These are phyloP conservation scores for Raffaelea deltoideospora DNA, from an alignment of 2,329 filamentous ascomycete species.

Conservation along the genomic window DNA sequence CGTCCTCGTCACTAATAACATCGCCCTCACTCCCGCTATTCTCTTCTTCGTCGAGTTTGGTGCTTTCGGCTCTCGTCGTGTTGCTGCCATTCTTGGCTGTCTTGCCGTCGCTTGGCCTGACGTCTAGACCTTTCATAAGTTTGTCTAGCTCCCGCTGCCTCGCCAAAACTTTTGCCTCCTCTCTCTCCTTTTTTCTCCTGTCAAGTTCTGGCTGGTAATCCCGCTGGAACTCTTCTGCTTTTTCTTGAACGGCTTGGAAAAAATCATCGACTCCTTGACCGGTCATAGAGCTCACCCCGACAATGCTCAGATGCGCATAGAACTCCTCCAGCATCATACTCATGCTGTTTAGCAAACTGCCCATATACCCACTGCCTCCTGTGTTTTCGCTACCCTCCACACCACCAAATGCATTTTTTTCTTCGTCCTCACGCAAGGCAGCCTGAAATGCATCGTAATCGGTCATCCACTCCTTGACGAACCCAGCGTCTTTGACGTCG, in stretches of 20 bases:
- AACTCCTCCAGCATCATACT: conserved; percentile 95
- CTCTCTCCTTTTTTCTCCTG: conserved; percentile 57
- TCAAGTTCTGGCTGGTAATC: conserved; percentile 92
- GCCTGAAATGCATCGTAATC: conserved; percentile 94
- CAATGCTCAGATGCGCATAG: conserved; percentile 83
- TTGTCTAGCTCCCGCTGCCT: conserved; percentile 75
- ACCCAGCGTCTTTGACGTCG: conserved; percentile 78
- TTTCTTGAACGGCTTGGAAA: conserved; percentile 75
- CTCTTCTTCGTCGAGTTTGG: conserved; percentile 27
- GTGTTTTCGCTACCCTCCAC: conserved; percentile 46
- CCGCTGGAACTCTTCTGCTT: conserved; percentile 72
- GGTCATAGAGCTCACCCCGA: conserved; percentile 85
- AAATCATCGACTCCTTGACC: conserved; percentile 88
- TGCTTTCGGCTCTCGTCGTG: conserved; percentile 12
- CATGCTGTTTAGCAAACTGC: conserved; percentile 91
- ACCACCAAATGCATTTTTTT: conserved; percentile 59
- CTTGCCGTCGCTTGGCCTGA: conserved; percentile 19
- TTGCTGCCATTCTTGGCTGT: conserved; percentile 8
- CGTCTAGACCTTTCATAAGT: conserved; percentile 83
- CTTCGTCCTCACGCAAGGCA: conserved; percentile 68
- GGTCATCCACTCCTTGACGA: conserved; percentile 98
- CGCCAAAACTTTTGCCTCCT: conserved; percentile 54
- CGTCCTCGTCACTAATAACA: conserved; percentile 37
- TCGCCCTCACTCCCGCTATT: conserved; percentile 25
- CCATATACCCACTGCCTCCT: conserved; percentile 87